These are phyloP conservation scores for Podospora sp. DNA, from an alignment of 495 filamentous ascomycete species.

Conservation along the genomic window DNA sequence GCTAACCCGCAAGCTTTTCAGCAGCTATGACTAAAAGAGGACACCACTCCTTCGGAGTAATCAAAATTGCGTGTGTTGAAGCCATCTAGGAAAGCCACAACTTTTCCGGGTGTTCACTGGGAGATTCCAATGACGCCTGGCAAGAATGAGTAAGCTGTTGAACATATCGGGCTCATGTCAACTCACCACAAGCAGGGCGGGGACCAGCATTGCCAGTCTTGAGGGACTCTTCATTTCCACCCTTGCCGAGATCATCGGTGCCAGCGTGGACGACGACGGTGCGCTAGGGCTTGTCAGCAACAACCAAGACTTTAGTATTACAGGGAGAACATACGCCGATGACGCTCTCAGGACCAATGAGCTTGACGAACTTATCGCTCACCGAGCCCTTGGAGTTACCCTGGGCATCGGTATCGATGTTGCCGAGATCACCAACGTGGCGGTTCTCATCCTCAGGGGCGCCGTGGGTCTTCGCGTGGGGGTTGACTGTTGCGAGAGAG, in stretches of 20 bases:
- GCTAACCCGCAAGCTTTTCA: background rate
- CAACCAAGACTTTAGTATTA: slow-evolving; percentile 1
- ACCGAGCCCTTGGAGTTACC: slow-evolving; percentile 80
- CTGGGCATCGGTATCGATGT: slow-evolving; percentile 91
- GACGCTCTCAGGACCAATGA: slow-evolving; percentile 94
- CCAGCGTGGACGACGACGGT: slow-evolving; percentile 93
- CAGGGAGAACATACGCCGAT: slow-evolving; percentile 71
- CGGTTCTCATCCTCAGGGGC: slow-evolving; percentile 77
- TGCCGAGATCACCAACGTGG: slow-evolving; percentile 96
- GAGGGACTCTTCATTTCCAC: slow-evolving; percentile 87
- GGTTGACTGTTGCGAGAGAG: slow-evolving; percentile 72
- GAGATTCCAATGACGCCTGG: slow-evolving; percentile 83
- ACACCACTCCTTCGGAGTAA: no score
- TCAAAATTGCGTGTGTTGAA: background rate
- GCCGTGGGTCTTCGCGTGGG: slow-evolving; percentile 87
- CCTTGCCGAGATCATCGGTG: slow-evolving; percentile 93
- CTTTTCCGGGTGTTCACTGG: slow-evolving; percentile 39
- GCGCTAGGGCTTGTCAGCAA: slow-evolving; percentile 56
- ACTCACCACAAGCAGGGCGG: slow-evolving; percentile 83
- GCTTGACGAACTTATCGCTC: slow-evolving; percentile 80
- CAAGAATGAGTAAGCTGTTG: slow-evolving; percentile 34
- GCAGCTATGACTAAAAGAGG: background rate
- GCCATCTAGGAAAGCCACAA: background rate
- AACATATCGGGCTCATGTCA: slow-evolving; percentile 43
- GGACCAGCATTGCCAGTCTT: slow-evolving; percentile 95